A percentile compares a stretch with the other conserved stretches of the same genome.
Conservation (phyloP, 1,284 basidiomycete species). For the Apiotrichum brassicae region DNA sequence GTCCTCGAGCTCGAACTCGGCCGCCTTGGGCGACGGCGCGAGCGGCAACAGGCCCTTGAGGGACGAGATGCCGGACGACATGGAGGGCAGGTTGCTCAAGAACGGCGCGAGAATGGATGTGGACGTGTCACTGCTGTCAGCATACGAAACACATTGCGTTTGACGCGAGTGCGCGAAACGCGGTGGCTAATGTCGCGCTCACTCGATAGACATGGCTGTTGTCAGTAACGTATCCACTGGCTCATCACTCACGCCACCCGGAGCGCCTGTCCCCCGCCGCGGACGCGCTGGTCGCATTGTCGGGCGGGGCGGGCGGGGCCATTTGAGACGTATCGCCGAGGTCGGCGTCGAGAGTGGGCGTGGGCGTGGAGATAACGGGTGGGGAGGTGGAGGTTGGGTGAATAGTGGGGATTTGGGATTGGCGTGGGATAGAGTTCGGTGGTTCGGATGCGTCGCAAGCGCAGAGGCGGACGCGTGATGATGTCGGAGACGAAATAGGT, state of each 20-base stretch:
- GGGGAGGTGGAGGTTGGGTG: too few species aligned
- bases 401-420: too few species aligned
- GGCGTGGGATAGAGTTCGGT: too few species aligned
- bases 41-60: constrained; percentile 26
- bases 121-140: constrained; percentile 18
- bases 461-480: too few species aligned
- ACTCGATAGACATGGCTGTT: constrained; percentile 11
- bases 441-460: too few species aligned
- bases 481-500: too few species aligned
- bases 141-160: background rate
- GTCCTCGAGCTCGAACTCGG: background rate
- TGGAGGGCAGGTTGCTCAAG: constrained; percentile 25
- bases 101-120: constrained; percentile 28
- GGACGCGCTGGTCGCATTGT: constrained; percentile 1
- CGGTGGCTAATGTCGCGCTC: background rate
- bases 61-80: constrained; percentile 12
- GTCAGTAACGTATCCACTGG: background rate
- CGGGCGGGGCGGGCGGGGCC: constrained; percentile 4
- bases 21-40: background rate
- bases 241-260: background rate
- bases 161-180: background rate
- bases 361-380: too few species aligned
- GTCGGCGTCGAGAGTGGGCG: too few species aligned
- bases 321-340: too few species aligned
- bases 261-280: background rate